phyloP scores from a whole-genome alignment of 2,329 filamentous ascomycete species.

The Penicillium sp. region DNA sequence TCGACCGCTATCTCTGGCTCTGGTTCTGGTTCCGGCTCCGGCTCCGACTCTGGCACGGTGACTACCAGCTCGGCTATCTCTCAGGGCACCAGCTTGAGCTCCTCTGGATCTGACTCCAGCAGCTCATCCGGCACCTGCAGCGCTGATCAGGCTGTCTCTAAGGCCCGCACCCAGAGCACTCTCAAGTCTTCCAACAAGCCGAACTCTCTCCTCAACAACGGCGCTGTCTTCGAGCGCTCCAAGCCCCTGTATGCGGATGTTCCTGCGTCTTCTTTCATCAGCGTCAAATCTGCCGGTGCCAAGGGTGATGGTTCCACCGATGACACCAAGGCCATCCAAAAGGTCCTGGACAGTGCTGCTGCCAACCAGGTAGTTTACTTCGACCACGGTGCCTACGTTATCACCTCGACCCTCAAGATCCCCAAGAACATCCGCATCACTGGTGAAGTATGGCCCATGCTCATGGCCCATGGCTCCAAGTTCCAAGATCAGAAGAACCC shows the following conservation, averaged over 20 bases:
- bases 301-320: constrained; percentile 87
- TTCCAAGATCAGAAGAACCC: constrained; percentile 79
- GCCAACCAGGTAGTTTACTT: constrained; percentile 66
- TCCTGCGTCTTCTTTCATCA: constrained; percentile 72
- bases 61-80: constrained; percentile 6
- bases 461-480: constrained; percentile 76
- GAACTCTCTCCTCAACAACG: constrained; percentile 64
- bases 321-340: constrained; percentile 83
- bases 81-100: constrained; percentile 10
- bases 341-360: constrained; percentile 70
- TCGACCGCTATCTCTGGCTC: constrained; percentile 14
- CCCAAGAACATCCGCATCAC: constrained; percentile 82
- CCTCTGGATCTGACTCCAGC: constrained; percentile 14
- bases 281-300: constrained; percentile 79
- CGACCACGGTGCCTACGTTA: constrained; percentile 66
- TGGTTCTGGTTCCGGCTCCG: constrained; percentile 4
- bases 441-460: constrained; percentile 87
- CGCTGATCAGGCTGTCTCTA: constrained; percentile 38
- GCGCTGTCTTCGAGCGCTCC: constrained; percentile 77
- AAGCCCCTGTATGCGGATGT: constrained; percentile 85
- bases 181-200: constrained; percentile 67
- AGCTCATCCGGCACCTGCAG: constrained; percentile 20
- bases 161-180: constrained; percentile 61
- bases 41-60: constrained; percentile 5
- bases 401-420: constrained; percentile 63